A percentile compares a stretch with the other conserved stretches of the same genome.
Evolutionary conservation across 495 filamentous ascomycete species (phyloP).

Genomic region (Darksidea phi): DNA sequence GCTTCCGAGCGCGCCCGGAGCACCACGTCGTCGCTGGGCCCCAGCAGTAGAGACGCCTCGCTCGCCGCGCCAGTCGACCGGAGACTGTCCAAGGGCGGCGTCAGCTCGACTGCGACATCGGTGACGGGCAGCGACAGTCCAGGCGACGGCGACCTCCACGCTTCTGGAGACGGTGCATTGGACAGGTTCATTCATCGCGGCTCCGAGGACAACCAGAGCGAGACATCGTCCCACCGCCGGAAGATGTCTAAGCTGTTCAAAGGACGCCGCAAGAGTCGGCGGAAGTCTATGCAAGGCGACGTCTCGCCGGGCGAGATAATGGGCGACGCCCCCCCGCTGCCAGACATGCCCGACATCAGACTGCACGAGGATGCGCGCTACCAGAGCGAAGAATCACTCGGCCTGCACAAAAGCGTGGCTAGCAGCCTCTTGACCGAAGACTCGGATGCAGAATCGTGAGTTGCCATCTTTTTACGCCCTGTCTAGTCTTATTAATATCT

Average conservation of each 20-base stretch:
- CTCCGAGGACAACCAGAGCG: slow-evolving; percentile 34
- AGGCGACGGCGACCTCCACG: slow-evolving; percentile 30
- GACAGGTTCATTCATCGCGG: slow-evolving; percentile 36
- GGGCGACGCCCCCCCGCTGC: slow-evolving; percentile 26
- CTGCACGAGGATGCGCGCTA: slow-evolving; percentile 1
- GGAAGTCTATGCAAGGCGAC: slow-evolving; percentile 33
- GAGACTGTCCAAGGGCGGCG: slow-evolving; percentile 16
- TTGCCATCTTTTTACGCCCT: slow-evolving; percentile 31
- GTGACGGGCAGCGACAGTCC: slow-evolving; percentile 32
- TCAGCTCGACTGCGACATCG: slow-evolving; percentile 37
- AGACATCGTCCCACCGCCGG: slow-evolving; percentile 43
- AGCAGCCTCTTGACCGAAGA: slow-evolving; percentile 67
- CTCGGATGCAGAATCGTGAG: slow-evolving; percentile 69
- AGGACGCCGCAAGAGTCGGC: slow-evolving; percentile 46
- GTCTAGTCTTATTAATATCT: background rate
- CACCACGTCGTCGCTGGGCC: slow-evolving; percentile 1
- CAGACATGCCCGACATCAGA: slow-evolving; percentile 9
- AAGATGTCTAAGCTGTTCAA: slow-evolving; percentile 56
- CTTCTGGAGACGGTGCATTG: slow-evolving; percentile 40
- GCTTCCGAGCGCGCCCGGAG: slow-evolving; percentile 12
- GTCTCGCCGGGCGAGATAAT: slow-evolving; percentile 14
- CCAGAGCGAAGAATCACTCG: slow-evolving; percentile 41
- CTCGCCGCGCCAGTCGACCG: slow-evolving; percentile 9
- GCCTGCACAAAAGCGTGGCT: slow-evolving; percentile 45
- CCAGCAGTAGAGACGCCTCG: slow-evolving; percentile 12